phyloP scores from a whole-genome alignment of 306 rosid species.

The apple (Malus domestica) region DNA sequence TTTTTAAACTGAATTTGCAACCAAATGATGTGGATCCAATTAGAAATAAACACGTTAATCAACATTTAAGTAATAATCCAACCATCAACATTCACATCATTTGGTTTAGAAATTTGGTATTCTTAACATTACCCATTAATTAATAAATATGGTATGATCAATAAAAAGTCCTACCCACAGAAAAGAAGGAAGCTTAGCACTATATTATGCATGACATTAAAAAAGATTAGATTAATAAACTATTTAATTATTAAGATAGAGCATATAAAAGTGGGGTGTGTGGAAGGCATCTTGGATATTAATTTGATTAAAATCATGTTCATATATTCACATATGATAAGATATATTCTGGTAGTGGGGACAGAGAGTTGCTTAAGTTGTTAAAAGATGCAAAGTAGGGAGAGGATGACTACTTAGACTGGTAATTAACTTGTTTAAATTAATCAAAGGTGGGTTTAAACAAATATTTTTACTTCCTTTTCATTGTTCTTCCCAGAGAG shows the following conservation, averaged over 20 bases:
- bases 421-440: background rate
- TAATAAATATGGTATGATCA: background rate
- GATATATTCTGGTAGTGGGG: constrained; percentile 32
- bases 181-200: background rate
- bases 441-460: constrained; percentile 12
- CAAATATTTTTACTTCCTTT: constrained; percentile 17
- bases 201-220: background rate
- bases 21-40: no score
- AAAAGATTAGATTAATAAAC: constrained; percentile 1
- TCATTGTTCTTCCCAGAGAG: constrained; percentile 13
- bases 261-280: constrained; percentile 14
- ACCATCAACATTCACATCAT: no score
- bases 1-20: no score
- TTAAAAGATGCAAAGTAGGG: constrained; percentile 27
- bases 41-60: no score
- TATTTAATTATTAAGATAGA: background rate
- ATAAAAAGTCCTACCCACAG: background rate
- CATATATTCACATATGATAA: constrained; percentile 1
- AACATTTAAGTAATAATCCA: no score
- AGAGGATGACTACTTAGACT: constrained; percentile 9
- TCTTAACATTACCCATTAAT: no score
- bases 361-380: constrained; percentile 33
- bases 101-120: no score
- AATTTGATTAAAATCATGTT: background rate
- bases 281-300: constrained; percentile 27